Evolutionary conservation across 805 yeast species (phyloP).

Genomic region (Candida patagonica): DNA sequence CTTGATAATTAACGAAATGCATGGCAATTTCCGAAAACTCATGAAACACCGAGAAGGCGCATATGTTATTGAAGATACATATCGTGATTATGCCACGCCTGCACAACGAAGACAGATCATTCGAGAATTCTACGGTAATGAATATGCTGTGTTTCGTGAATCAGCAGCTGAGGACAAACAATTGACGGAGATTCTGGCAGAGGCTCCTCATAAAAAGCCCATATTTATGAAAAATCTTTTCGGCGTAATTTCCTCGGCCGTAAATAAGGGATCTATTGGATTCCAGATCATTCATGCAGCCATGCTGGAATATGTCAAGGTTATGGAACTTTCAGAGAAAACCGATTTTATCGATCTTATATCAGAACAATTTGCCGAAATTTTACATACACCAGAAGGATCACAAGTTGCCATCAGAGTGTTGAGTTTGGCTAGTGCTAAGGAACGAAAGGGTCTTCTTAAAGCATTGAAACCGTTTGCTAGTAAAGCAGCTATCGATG

Average conservation of each 20-base stretch:
- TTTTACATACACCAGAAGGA: conserved; percentile 94
- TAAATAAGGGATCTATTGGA: conserved; percentile 92
- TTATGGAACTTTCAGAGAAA: conserved; percentile 52
- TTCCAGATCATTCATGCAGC: conserved; percentile 95
- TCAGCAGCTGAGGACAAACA: conserved; percentile 44
- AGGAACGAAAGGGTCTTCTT: conserved; percentile 77
- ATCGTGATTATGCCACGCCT: conserved; percentile 70
- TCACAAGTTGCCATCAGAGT: conserved; percentile 79
- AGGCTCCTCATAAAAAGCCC: conserved; percentile 67
- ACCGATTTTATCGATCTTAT: conserved; percentile 75
- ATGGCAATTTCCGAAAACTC: conserved; percentile 81
- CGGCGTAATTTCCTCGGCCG: conserved; percentile 81
- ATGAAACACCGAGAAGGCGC: conserved; percentile 99
- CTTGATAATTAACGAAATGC: conserved; percentile 69
- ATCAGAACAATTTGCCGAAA: conserved; percentile 83
- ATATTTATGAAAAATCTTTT: conserved; percentile 65
- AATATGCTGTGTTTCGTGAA: conserved; percentile 82
- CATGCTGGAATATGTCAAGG: conserved; percentile 76
- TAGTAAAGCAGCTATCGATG: conserved; percentile 68
- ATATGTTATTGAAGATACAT: conserved; percentile 90
- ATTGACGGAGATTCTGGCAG: conserved; percentile 56
- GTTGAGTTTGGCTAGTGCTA: conserved; percentile 77
- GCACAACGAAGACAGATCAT: conserved; percentile 86
- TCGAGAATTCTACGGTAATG: conserved; percentile 95
- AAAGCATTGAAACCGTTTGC: conserved; percentile 68